Evolutionary conservation across 305 asterid genomes (phyloP), one percentile per base, ranked within the genome.

Genomic region (Fraxinus latifolia): DNA sequence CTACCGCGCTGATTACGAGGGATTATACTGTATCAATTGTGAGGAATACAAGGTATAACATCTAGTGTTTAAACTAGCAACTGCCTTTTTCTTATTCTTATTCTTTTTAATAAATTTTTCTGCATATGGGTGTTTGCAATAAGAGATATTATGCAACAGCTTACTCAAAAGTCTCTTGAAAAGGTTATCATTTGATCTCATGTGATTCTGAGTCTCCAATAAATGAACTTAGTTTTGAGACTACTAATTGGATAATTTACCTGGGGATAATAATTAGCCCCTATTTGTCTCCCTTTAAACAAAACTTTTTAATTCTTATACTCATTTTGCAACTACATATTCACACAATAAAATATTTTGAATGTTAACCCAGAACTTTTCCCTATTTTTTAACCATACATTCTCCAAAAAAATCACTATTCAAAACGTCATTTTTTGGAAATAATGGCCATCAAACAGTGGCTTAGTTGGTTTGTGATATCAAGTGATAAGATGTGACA

Each of bases 1-100:
- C 76, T 96, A 96, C 73, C 92, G 91, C 23, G 98, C 98, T 68
- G 97, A 93, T 74, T 96, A 96, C 25, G 99, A 96, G 89, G 99
- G 99, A 70, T 86, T 96, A 53, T 96, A 96, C 84, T 96, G 99
- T 87, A 92, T 96, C 84, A 96, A 90, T 31, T 96, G 99, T 82
- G 99, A 96, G 88, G 99, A 96, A 83, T 96, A 96, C 85, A 96
- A 96, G 99, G 98, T 94, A 42, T 42, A 86, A 76, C 62, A 15
- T n/a, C 27, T 77, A 36, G 60, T 67, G 73, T 72, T 82, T 72
- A 60, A 79, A 77, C 58, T 74, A 80, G 77, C 62, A 73, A 33
- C 34, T 15, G 5, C 37, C 21, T 14, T 5, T 9, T 77, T 79
- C 1, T 3, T n/a, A 25, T 25, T 25, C 27, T 25, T 25, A 25